Percentiles rank a stretch among this genome's conserved stretches.
Conservation (phyloP, 208 protist species). For the Trichomonas tenax region DNA sequence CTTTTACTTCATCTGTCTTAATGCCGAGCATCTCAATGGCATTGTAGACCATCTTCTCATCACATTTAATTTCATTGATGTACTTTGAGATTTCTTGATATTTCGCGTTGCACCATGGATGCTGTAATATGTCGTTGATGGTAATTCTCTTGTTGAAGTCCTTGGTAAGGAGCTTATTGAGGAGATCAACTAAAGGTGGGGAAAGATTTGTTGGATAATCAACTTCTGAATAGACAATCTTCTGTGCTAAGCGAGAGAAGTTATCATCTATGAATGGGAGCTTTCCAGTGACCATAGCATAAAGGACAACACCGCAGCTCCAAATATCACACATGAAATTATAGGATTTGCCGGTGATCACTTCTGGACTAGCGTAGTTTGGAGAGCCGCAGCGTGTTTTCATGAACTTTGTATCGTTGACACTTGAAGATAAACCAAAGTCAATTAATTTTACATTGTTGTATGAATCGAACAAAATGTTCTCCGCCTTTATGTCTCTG, state of each 20-base stretch:
- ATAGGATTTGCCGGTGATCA: background rate
- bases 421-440: background rate
- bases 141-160: background rate
- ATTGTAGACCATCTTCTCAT: too few species aligned
- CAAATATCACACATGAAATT: background rate
- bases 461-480: background rate
- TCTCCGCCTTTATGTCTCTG: background rate
- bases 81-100: too few species aligned
- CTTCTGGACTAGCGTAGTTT: background rate
- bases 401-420: background rate
- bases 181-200: background rate
- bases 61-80: too few species aligned
- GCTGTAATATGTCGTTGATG: background rate
- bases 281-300: background rate
- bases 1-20: too few species aligned
- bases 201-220: background rate
- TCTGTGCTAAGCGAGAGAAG: background rate
- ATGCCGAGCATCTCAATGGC: too few species aligned
- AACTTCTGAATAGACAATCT: background rate
- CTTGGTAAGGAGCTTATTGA: background rate
- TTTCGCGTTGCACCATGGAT: background rate
- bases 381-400: background rate
- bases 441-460: background rate
- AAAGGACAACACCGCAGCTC: background rate
- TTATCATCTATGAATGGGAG: background rate